Evolutionary conservation across 2,329 filamentous ascomycete genomes (phyloP).

Genomic region (Trichoderma sp.): DNA sequence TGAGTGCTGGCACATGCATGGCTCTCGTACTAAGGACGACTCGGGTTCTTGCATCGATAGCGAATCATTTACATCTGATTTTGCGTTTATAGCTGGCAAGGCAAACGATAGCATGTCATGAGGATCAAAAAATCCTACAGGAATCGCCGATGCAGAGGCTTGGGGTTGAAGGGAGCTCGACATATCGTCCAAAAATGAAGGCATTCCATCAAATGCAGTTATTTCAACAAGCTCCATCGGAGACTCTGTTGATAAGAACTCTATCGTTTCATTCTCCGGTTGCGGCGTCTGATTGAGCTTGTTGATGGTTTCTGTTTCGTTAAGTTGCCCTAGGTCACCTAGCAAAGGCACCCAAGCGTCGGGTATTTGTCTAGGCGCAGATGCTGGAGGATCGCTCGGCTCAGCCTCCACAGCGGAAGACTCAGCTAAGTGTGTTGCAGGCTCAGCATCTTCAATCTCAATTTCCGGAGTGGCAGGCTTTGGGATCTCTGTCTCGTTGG

Average conservation of each 20-base stretch:
- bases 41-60: not conserved
- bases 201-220: not conserved
- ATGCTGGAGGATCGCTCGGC: not conserved
- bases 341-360: not conserved
- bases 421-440: not conserved
- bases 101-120: not conserved
- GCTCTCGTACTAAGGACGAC: not conserved
- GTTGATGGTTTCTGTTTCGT: not conserved
- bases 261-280: not conserved
- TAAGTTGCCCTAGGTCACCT: not conserved
- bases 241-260: not conserved
- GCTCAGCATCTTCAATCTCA: not conserved
- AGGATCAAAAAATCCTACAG: not conserved
- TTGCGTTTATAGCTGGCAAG: not conserved
- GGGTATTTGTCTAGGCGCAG: not conserved
- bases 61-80: not conserved
- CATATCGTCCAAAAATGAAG: not conserved
- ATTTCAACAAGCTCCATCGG: constrained; percentile 7
- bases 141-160: not conserved
- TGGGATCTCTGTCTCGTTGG: not conserved
- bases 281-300: not conserved
- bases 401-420: not conserved
- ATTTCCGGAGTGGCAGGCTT: not conserved
- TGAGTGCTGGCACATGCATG: not conserved
- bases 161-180: not conserved